Evolutionary conservation across 345 rosid genomes (phyloP), one percentile per base, ranked within the genome.

Genomic region (Raphanus raphanistrum): DNA sequence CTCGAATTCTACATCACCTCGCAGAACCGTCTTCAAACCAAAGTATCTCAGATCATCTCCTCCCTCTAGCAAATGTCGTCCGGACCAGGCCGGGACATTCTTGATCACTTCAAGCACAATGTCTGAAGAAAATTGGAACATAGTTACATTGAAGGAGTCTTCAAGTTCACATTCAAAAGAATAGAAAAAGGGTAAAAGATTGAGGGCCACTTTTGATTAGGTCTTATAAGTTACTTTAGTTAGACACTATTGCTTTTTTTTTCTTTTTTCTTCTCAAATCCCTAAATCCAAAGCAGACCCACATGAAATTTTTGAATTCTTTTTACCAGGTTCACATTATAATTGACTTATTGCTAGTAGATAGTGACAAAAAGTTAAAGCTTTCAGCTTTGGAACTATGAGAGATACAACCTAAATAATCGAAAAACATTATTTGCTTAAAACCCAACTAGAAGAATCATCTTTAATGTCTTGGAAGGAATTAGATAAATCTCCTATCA

Each of bases 41-140:
- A 96, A 96, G 81, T 96, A 93, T 57, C 97, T 71, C 15, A 93
- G 79, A 45, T 93, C 45, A 81, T 96, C 97, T 0, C 98, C 92
- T 1, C 95, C 98, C 52, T 89, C 92, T 3, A 96, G 90, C 77
- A 96, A 84, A 86, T 93, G 93, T 16, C 98, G 88, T n/a, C 95
- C 94, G 0, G 96, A 86, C 99, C 99, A 96, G 0, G 96, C 92
- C 0, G 97, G 97, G 83, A 96, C 81, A 77, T 93, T 86, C 70
- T 86, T 89, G 66, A 91, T 82, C 67, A 96, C 99, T 82, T 87
- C 93, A 77, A 93, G 66, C n/a, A 96, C 96, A 74, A 84, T 81
- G 84, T 96, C 97, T 96, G 86, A 62, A 75, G 78, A 74, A 71
- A 64, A 78, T 68, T 45, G 65, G 4, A 58, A 52, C 31, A 48